Evolutionary conservation across 805 yeast genomes (phyloP).

Genomic region (Saccharomycopsis javanensis): DNA sequence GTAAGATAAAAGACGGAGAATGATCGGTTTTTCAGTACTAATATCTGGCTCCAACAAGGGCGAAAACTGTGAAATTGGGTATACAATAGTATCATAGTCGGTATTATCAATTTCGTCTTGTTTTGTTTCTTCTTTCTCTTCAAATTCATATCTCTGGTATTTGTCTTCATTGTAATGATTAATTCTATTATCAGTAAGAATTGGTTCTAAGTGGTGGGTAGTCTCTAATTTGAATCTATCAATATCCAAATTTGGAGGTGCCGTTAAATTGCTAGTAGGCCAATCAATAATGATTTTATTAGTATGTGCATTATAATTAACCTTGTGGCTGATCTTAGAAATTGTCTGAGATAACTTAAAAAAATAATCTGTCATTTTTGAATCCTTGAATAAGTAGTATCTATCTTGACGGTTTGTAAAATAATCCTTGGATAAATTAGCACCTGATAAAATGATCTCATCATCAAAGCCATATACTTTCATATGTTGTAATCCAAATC

Average conservation of each 20-base stretch:
- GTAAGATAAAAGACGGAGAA: slow-evolving; percentile 50
- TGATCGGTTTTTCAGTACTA: slow-evolving; percentile 75
- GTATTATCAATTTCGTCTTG: slow-evolving; percentile 23
- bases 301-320: slow-evolving; percentile 35
- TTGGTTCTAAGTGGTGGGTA: slow-evolving; percentile 44
- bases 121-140: slow-evolving; percentile 22
- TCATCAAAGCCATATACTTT: slow-evolving; percentile 91
- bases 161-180: slow-evolving; percentile 19
- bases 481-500: slow-evolving; percentile 93
- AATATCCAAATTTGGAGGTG: slow-evolving; percentile 54
- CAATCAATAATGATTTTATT: slow-evolving; percentile 54
- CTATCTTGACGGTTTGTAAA: slow-evolving; percentile 93
- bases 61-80: slow-evolving; percentile 85
- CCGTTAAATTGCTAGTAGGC: slow-evolving; percentile 60
- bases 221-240: slow-evolving; percentile 46
- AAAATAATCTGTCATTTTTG: slow-evolving; percentile 59
- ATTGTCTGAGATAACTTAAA: slow-evolving; percentile 59
- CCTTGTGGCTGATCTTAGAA: slow-evolving; percentile 58
- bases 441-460: slow-evolving; percentile 82
- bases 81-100: slow-evolving; percentile 53
- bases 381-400: slow-evolving; percentile 61
- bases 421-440: slow-evolving; percentile 84
- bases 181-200: slow-evolving; percentile 38
- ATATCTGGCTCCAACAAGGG: slow-evolving; percentile 60
- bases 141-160: slow-evolving; percentile 4